Evolutionary conservation across 1,284 basidiomycete genomes (phyloP), one percentile per base, ranked within the genome.

Genomic region (Tilletia indica): DNA sequence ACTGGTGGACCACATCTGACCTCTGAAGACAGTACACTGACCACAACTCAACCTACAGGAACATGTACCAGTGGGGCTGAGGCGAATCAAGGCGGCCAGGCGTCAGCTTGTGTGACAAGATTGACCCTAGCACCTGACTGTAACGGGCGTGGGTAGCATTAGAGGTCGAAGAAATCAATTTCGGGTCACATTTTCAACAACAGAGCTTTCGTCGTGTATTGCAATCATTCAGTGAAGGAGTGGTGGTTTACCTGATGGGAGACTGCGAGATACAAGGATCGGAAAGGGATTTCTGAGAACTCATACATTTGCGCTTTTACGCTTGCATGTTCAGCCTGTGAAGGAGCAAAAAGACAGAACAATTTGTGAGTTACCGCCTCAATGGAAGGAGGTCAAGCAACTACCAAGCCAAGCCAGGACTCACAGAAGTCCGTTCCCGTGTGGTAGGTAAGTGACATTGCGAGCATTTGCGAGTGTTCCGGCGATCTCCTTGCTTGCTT

Each of bases 401-500:
- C 34, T n/a, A 31, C 14, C 34, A 38, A 1, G 34, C 36, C 39
- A 12, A 21, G 56, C n/a, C 48, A 54, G 51, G 4, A 75, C 77
- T 69, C 68, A 78, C 70, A 86, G 82, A 76, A 85, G 83, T 74
- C 82, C 83, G 70, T 83, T 82, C 3, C 84, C 80, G 54, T 81
- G 81, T 16, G 86, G 86, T 11, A 87, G 77, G 76, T 86, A 87
- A 12, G 85, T 86, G 70, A 87, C 86, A 72, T 87, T 87, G 68
- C 84, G 78, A 9, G 81, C 79, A 51, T 70, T 73, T 64, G 82
- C 79, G 61, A 87, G 77, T n/a, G 86, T 87, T 16, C 78, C 77
- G 9, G 86, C 94, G 80, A 99, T 97, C 72, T 96, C 95, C 87
- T 97, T 94, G 87, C 92, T 92, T 56, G 97, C 93, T 87, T 99